These are phyloP conservation scores for Glycyrrhiza uralensis DNA, from an alignment of 306 rosid species.

Conservation along the genomic window DNA sequence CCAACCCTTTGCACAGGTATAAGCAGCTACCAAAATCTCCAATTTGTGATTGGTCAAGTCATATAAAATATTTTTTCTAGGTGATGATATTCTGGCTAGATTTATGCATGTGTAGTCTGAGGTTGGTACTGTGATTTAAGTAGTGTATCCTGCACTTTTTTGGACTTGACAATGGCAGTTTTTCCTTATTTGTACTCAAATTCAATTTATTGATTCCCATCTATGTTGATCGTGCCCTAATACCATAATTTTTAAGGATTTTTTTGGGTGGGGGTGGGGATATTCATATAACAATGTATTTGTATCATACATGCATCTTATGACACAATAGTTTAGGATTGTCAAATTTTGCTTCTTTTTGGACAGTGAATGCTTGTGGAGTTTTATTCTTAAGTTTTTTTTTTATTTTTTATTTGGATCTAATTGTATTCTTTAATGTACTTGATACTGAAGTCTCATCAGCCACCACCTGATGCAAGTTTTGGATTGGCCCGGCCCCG, in stretches of 20 bases:
- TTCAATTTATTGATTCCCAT: not conserved
- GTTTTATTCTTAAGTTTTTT: not conserved
- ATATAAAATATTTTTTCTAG: not conserved
- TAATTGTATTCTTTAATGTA: not conserved
- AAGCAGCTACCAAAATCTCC: not conserved
- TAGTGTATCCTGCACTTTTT: not conserved
- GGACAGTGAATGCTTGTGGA: not conserved
- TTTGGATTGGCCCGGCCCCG: constrained; percentile 99
- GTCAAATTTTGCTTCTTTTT: constrained; percentile 12
- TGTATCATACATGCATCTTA: not conserved
- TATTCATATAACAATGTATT: not conserved
- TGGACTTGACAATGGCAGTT: not conserved
- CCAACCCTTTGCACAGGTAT: constrained; percentile 87
- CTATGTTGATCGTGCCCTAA: not conserved
- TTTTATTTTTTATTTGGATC: not conserved
- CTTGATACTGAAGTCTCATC: constrained; percentile 72
- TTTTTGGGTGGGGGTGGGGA: not conserved
- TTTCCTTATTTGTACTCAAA: not conserved
- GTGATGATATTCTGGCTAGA: not conserved
- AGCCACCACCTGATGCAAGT: constrained; percentile 83
- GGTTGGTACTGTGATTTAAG: not conserved
- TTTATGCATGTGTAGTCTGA: not conserved
- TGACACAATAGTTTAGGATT: not conserved
- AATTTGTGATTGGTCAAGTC: not conserved
- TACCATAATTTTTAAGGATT: not conserved